Percentiles rank a stretch among this genome's conserved stretches.
Conservation (phyloP, 2,329 filamentous ascomycete species). For the Beauveria bassiana region DNA sequence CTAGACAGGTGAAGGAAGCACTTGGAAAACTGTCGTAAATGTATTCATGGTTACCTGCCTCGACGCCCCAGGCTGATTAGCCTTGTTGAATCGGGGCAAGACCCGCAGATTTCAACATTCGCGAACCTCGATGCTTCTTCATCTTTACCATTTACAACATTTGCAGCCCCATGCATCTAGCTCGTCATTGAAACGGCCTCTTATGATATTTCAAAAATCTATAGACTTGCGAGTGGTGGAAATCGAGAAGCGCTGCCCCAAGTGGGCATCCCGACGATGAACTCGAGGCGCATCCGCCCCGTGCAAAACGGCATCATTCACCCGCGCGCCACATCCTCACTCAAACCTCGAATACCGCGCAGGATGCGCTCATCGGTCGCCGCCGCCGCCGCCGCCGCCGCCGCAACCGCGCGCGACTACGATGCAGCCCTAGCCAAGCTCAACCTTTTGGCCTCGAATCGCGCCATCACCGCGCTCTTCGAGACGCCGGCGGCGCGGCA, state of each 20-base stretch:
- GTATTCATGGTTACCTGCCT: too few species aligned
- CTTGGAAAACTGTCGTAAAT: too few species aligned
- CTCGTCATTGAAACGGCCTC: not conserved
- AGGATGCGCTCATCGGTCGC: not conserved
- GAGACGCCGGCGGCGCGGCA: conserved; percentile 24
- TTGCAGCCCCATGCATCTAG: not conserved
- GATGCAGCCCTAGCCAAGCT: conserved; percentile 66
- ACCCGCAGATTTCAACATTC: not conserved
- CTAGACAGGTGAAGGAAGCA: too few species aligned
- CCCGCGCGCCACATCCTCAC: not conserved
- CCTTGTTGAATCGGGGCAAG: not conserved
- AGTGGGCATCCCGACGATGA: not conserved
- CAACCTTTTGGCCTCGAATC: conserved; percentile 73
- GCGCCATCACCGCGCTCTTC: conserved; percentile 51
- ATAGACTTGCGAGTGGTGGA: not conserved
- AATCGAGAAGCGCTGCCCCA: not conserved
- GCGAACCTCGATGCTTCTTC: not conserved
- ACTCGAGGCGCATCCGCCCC: not conserved
- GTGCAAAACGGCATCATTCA: not conserved
- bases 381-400: not conserved
- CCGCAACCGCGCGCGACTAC: conserved; percentile 32
- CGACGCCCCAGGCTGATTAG: too few species aligned
- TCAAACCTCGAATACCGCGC: too few species aligned
- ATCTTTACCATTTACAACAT: not conserved
- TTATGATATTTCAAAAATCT: not conserved